Percentiles rank a stretch among this genome's conserved stretches.
Evolutionary conservation across 2,329 filamentous ascomycete species (phyloP).

Genomic region (Scopulariopsis brevicaulis): DNA sequence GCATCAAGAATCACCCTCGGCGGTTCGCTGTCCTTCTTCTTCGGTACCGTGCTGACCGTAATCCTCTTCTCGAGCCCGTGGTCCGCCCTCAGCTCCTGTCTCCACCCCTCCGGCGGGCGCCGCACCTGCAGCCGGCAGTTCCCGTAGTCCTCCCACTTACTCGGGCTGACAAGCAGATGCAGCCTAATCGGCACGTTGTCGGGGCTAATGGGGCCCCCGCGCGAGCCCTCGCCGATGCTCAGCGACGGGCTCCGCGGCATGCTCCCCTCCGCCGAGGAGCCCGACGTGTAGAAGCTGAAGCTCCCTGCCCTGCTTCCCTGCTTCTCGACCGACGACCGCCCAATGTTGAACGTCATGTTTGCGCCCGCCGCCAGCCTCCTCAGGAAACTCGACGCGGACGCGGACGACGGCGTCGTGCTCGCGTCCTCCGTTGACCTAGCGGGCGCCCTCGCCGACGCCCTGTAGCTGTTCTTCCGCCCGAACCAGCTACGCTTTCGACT

Average conservation of each 20-base stretch:
- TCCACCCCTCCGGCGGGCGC: conserved; percentile 53
- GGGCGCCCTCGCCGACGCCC: conserved; percentile 48
- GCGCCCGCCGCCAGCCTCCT: conserved; percentile 62
- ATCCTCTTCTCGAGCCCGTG: conserved; percentile 75
- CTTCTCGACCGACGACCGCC: conserved; percentile 61
- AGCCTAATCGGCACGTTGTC: conserved; percentile 78
- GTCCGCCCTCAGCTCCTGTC: conserved; percentile 45
- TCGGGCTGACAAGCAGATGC: conserved; percentile 63
- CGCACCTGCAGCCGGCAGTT: conserved; percentile 75
- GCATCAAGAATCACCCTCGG: conserved; percentile 67
- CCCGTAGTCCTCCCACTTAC: conserved; percentile 88
- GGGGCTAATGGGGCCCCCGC: conserved; percentile 49
- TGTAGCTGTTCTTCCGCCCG: conserved; percentile 53
- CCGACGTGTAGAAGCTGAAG: conserved; percentile 47
- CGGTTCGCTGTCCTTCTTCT: conserved; percentile 28
- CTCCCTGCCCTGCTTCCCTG: conserved; percentile 33
- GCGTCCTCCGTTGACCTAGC: conserved; percentile 63
- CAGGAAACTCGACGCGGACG: conserved; percentile 64
- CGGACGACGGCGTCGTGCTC: conserved; percentile 48
- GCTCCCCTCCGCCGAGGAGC: conserved; percentile 33
- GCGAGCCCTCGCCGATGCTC: conserved; percentile 37
- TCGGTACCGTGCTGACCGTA: conserved; percentile 61
- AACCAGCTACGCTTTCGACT: conserved; percentile 45
- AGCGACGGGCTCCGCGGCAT: conserved; percentile 47
- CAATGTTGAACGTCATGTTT: conserved; percentile 68